Base-by-base conservation (phyloP, 805 yeast species). In the Pichia deserticola region DNA sequence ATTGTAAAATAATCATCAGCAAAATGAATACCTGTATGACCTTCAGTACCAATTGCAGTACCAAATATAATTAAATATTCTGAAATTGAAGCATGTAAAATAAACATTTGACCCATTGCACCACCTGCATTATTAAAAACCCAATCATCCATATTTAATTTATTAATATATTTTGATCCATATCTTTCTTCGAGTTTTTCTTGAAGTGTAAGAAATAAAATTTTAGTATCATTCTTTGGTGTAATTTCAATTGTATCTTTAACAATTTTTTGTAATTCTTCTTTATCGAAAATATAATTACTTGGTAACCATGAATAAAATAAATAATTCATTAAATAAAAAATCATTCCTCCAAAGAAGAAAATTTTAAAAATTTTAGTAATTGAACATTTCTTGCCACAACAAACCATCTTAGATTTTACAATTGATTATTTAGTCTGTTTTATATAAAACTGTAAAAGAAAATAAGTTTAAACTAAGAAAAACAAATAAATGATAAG, bases 1-100 rank as follows among this genome's bases (percentile, higher is more conserved):
- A 93, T 93, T 45, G 95, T 89, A 76, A 93, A 93, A 70, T 92
- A 92, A 68, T 93, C 99, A 61, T 90, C 92, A n/a, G 98, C 96
- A 63, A 86, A 89, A 67, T 93, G 99, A 40, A 89, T 82, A 50
- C 99, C 99, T 6, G 88, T 75, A 69, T 93, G 99, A 42, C 99
- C 99, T 68, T 89, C 97, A 13, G 96, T 89, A 40, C 98, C 99
- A 7, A 84, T 77, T 2, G 97, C 88, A 42, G 95, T 78, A 45
- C 99, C 99, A 56, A 93, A 93, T 65, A 93, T 78, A 62, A 93
- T 93, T 65, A 93, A 70, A 65, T 93, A 93, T 70, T 93, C 99
- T 7, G 93, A 75, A 59, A 93, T 74, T 8, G 98, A 93, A 10
- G 98, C 97, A 67, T 93, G 99, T 57, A 92, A 74, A 53, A 93